Conservation (phyloP, 1,284 basidiomycete species). For the Puccinia coronata region DNA sequence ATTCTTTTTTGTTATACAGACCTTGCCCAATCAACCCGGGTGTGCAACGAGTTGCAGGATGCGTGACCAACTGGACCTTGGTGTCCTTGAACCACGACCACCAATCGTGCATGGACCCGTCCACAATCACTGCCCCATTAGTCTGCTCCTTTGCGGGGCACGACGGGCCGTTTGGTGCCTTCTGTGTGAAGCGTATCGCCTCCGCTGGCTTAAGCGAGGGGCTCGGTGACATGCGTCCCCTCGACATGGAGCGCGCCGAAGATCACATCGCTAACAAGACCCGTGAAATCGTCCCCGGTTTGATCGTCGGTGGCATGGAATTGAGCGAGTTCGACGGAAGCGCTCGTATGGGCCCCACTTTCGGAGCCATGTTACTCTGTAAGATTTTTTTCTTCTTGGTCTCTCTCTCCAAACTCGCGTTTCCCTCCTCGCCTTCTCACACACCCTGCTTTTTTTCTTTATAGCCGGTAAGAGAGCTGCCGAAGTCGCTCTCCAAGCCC, state of each 20-base stretch:
- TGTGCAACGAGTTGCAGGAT: conserved; percentile 73
- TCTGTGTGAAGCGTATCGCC: conserved; percentile 78
- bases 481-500: conserved; percentile 42
- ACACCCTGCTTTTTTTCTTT: too few species aligned
- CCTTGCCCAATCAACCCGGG: conserved; percentile 64
- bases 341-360: conserved; percentile 75
- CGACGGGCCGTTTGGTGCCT: conserved; percentile 82
- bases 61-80: conserved; percentile 82
- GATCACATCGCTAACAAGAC: conserved; percentile 66
- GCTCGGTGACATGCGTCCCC: conserved; percentile 73
- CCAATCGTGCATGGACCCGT: conserved; percentile 82
- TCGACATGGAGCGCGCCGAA: conserved; percentile 73
- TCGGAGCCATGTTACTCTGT: conserved; percentile 51
- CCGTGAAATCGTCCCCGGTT: conserved; percentile 75
- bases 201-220: conserved; percentile 73
- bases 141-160: conserved; percentile 60
- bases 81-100: conserved; percentile 71
- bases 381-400: too few species aligned
- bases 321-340: conserved; percentile 78
- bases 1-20: conserved; percentile 61
- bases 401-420: too few species aligned
- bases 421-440: too few species aligned
- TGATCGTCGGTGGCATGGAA: conserved; percentile 71
- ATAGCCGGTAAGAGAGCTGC: conserved; percentile 43
- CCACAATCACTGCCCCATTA: conserved; percentile 78